Conservation (phyloP, 805 yeast genomes). For the Ogataea salicorniae region DNA sequence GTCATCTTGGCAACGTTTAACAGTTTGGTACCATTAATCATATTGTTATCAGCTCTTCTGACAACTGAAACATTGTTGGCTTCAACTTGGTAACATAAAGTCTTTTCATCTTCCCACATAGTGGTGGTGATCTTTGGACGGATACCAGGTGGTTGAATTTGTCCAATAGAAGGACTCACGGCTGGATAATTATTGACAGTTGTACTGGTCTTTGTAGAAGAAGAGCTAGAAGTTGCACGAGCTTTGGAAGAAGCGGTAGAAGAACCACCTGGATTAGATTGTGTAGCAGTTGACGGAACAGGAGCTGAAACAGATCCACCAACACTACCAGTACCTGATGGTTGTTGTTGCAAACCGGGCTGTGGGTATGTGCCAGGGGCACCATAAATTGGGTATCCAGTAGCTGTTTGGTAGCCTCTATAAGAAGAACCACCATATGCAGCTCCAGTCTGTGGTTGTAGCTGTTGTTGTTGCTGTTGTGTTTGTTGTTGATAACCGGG, state of each 20-base stretch:
- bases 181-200: conserved; percentile 17
- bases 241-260: neutral
- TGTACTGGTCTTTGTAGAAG: conserved; percentile 4
- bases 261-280: neutral
- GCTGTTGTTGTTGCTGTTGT: conserved; percentile 11
- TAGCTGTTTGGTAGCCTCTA: conserved; percentile 15
- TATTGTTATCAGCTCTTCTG: conserved; percentile 62
- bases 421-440: conserved; percentile 9
- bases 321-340: conserved; percentile 9
- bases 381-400: conserved; percentile 16
- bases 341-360: conserved; percentile 10
- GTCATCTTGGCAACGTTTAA: conserved; percentile 68
- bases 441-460: conserved; percentile 10
- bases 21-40: conserved; percentile 65
- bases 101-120: conserved; percentile 69
- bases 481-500: conserved; percentile 16
- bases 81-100: conserved; percentile 64
- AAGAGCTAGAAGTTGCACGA: neutral
- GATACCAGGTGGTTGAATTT: conserved; percentile 36
- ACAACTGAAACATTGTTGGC: conserved; percentile 61
- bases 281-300: conserved; percentile 8
- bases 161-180: conserved; percentile 31
- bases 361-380: conserved; percentile 12
- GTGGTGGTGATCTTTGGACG: conserved; percentile 63
- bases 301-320: conserved; percentile 3